Base-by-base conservation (phyloP, 2,329 filamentous ascomycete genomes). In the Scortechinia acanthostroma region DNA sequence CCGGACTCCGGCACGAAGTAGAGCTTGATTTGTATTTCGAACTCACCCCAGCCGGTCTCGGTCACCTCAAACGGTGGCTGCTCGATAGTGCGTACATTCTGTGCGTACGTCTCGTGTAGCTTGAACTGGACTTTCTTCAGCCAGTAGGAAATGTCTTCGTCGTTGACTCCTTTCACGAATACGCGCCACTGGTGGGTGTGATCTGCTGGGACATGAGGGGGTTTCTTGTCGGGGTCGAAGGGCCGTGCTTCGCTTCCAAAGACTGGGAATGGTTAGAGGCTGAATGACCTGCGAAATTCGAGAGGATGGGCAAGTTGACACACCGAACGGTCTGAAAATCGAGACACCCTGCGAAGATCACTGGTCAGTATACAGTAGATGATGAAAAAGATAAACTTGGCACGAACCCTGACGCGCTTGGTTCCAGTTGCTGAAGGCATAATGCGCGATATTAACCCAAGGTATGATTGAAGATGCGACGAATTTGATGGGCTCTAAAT, bases 51-150 rank as follows among this genome's bases (percentile, higher is more conserved):
- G 20, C 82, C 81, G 1, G 80, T 84, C 58, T 86, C 81, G 16
- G 71, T 73, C 35, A 86, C 76, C 59, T 85, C 78, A 51, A 84
- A 86, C 4, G 78, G 79, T 4, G 77, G 71, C 22, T 71, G 66
- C 56, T 85, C 81, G 53, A 80, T 66, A 28, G 74, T 82, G 45
- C 81, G 76, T 4, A 78, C 67, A 13, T 76, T 73, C 56, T 84
- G 80, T 45, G 77, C 69, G 60, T 85, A 86, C 4, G 81, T 84
- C 59, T 84, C 79, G 63, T 83, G 80, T 10, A 86, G 72, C 53
- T 85, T 85, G 65, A 86, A 86, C 56, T 83, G 79, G 1, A 86
- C 82, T 58, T 84, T 84, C 53, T 82, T 81, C 43, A 86, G 68
- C 77, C 81, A 86, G 53, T 80, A 77, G 19, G 74, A 76, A 48